Evolutionary conservation across 106 monocot species (phyloP), one percentile per base, ranked within the genome.

Genomic region (Narthecium ossifragum): DNA sequence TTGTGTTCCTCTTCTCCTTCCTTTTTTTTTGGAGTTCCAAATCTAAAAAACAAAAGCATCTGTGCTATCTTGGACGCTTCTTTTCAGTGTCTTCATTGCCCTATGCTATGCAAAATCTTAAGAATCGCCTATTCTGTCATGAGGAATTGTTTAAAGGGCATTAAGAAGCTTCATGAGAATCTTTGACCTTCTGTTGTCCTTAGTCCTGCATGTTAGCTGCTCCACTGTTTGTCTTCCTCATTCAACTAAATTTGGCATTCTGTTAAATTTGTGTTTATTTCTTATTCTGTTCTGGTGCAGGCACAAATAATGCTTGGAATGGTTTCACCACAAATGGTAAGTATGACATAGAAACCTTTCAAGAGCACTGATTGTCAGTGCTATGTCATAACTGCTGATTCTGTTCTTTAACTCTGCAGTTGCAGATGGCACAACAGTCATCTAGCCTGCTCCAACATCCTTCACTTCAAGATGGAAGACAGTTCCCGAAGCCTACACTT

Each of bases 221-320:
- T n/a, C n/a, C n/a, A n/a, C n/a, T n/a, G n/a, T n/a, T n/a, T n/a
- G n/a, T n/a, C n/a, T n/a, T n/a, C n/a, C n/a, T n/a, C n/a, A n/a
- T n/a, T n/a, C 34, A 30, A 34, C 50, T 7, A 43, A 17, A 18
- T 43, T 13, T 43, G 14, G 6, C 43, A 17, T 17, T 43, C 18
- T 43, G 18, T 43, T 37, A 43, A 43, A 41, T 17, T 17, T 13
- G 18, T 11, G 43, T 17, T 9, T 9, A 51, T 53, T 20, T n/a
- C 32, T 12, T 47, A 15, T 31, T 60, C 20, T 56, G 28, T 32
- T 59, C 0, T 61, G 34, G 17, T 70, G 51, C 89, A 94, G 89
- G 82, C 72, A 52, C 80, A 85, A 53, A 85, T 93, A 77, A 93
- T 93, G 76, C 79, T 93, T 51, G 89, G 89, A 24, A 65, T 93